A percentile compares a stretch with the other conserved stretches of the same genome.
Evolutionary conservation across 352 stramenopile genomes (phyloP).

Genomic region (Phytophthora crassamura): DNA sequence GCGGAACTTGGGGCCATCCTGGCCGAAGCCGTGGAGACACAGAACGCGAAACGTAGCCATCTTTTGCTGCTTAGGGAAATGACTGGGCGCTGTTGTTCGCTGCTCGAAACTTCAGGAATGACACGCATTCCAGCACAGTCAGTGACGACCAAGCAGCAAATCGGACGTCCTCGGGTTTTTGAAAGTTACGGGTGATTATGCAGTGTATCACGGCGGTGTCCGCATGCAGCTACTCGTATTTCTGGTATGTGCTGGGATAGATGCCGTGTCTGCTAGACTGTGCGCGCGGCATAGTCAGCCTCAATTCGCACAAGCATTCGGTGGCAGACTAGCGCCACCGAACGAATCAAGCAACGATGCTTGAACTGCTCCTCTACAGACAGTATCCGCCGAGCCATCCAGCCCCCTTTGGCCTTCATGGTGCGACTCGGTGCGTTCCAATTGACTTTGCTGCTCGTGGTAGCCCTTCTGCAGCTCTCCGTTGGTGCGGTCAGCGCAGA

Average conservation of each 20-base stretch:
- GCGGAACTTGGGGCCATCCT: conserved; percentile 75
- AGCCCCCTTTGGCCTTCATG: conserved; percentile 8
- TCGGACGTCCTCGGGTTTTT: conserved; percentile 11
- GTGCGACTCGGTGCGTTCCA: conserved; percentile 25
- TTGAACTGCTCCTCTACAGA: not conserved
- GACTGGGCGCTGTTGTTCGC: not conserved
- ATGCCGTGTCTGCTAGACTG: not conserved
- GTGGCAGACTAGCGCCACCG: no score
- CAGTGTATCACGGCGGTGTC: conserved; percentile 9
- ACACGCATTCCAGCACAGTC: not conserved
- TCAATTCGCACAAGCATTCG: no score
- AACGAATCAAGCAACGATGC: no score
- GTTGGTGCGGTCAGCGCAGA: conserved; percentile 20
- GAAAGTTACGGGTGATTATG: conserved; percentile 33
- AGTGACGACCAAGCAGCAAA: not conserved
- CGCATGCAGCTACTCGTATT: not conserved
- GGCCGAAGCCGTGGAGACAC: conserved; percentile 84
- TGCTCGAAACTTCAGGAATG: conserved; percentile 33
- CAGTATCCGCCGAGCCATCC: not conserved
- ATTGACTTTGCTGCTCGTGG: conserved; percentile 37
- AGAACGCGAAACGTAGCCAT: conserved; percentile 71
- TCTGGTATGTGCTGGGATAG: not conserved
- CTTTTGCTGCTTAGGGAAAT: not conserved
- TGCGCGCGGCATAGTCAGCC: not conserved
- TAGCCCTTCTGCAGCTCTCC: conserved; percentile 43